Base-by-base conservation (phyloP, 441 rosid species). In the Jatropha multifida region DNA sequence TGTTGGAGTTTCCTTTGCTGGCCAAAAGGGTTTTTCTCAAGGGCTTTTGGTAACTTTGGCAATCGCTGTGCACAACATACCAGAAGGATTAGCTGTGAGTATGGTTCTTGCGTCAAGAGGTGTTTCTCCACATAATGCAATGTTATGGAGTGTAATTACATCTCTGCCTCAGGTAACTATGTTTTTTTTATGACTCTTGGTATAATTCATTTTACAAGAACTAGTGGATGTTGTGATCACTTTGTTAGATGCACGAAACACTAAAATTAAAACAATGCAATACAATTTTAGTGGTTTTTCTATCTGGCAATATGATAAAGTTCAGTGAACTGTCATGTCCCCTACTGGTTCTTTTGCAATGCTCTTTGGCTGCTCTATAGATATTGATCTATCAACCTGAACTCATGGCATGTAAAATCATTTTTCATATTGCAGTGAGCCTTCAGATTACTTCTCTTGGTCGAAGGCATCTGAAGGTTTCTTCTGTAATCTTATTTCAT, bases 71-170 rank as follows among this genome's bases (percentile, higher is more conserved):
- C 98, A 94, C 83, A 96, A 96, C 74, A 92, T 96, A 79, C 98
- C 98, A 0, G 98, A 96, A 85, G 98, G 99, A 54, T 85, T 94
- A 76, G 99, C 99, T 75, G 97, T 96, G 80, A 96, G 99, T 83
- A 96, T 90, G 97, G 94, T 96, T 65, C 96, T 96, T 78, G 90
- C 98, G 48, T 96, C 98, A 76, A 88, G 96, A 76, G 99, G 99
- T 77, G 98, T 96, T 79, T 94, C 99, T 82, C 98, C 98, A 4
- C 98, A 96, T 72, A 96, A 96, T 85, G 99, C 98, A 65, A 96
- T 96, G 99, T 80, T 96, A 72, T 96, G 99, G 98, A 96, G 98
- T 84, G 85, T 96, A 67, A 91, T 94, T 77, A 96, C 99, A 72
- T 96, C 99, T 76, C 86, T 96, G 75, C 98, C 98, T 49, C 98